Evolutionary conservation across 768 basidiomycete species (phyloP).

Genomic region (Auriscalpium microsporum): DNA sequence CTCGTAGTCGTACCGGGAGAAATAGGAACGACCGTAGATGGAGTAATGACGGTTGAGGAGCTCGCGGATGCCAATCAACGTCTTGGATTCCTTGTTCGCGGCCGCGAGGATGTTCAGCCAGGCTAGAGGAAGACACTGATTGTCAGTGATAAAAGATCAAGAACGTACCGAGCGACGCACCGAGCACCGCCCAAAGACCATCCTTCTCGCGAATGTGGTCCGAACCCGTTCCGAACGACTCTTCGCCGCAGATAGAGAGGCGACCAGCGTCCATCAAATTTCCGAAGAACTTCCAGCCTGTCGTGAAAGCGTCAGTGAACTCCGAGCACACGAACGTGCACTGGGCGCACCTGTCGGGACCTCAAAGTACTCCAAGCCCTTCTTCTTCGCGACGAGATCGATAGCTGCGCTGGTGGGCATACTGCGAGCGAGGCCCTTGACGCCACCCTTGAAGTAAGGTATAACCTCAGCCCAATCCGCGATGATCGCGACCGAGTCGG

Average conservation of each 20-base stretch:
- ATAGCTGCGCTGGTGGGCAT: constrained; percentile 99
- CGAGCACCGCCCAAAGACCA: constrained; percentile 94
- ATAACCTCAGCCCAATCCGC: constrained; percentile 92
- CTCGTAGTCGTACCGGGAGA: constrained; percentile 99
- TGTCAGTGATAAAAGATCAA: not conserved
- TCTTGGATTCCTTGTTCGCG: constrained; percentile 62
- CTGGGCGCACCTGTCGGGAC: constrained; percentile 78
- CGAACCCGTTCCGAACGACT: constrained; percentile 99
- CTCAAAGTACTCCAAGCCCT: constrained; percentile 88
- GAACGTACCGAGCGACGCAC: constrained; percentile 35
- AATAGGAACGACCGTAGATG: constrained; percentile 94
- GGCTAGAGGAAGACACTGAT: constrained; percentile 36
- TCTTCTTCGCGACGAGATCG: constrained; percentile 90
- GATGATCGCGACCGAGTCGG: constrained; percentile 97
- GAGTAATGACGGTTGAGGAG: constrained; percentile 81
- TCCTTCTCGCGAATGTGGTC: constrained; percentile 99
- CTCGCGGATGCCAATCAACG: constrained; percentile 85
- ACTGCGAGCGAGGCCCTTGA: constrained; percentile 91
- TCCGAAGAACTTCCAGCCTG: constrained; percentile 99
- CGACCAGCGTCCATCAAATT: constrained; percentile 99
- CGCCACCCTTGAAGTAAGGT: constrained; percentile 87
- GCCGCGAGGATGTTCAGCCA: constrained; percentile 97
- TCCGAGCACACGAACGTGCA: no score
- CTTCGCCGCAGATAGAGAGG: constrained; percentile 97
- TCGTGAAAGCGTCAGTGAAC: not conserved